Evolutionary conservation across 2,329 filamentous ascomycete genomes (phyloP), one percentile per base, ranked within the genome.

Genomic region (Aspergillus sp.): DNA sequence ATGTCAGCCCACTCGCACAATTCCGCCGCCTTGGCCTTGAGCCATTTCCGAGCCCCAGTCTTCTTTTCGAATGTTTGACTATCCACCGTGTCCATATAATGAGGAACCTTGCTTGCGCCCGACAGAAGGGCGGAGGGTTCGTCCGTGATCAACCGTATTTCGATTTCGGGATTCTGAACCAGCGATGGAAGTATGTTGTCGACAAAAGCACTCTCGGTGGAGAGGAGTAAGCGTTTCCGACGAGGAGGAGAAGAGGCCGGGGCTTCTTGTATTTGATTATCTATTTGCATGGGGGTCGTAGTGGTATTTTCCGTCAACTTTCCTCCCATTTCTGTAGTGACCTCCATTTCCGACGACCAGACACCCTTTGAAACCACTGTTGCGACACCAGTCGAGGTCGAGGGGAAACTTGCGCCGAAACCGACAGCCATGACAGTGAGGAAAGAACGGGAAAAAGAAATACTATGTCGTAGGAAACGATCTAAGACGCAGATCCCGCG

Each of bases 1-100:
- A 96, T 79, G 75, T 96, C 90, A 5, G 93, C 91, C 93, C 93
- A 97, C 62, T 91, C 85, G 65, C 92, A 91, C 62, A 96, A 77
- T 65, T 91, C 88, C 5, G 76, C 75, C 39, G 76, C 75, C 60
- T 78, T 78, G n/a, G 72, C 72, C 61, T 75, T 75, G 49, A 78
- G 64, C 76, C 76, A 77, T 68, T 71, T 74, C 50, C 76, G 71
- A 11, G 73, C 70, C 7, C 72, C 72, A 0, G 70, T 73, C 52
- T 76, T 74, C 56, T 75, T 77, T 57, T 77, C 75, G 13, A 75
- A 75, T 2, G 74, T 75, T 52, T 72, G 71, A 30, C 71, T 72
- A 61, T 77, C 74, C 57, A 77, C 74, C 17, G 73, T 73, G 57
- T 79, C 77, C 69, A 73, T 75, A 52, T 78, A 78, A 58, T 75